Evolutionary conservation across 2,329 filamentous ascomycete genomes (phyloP).

Genomic region (Ceratocystis destructans): DNA sequence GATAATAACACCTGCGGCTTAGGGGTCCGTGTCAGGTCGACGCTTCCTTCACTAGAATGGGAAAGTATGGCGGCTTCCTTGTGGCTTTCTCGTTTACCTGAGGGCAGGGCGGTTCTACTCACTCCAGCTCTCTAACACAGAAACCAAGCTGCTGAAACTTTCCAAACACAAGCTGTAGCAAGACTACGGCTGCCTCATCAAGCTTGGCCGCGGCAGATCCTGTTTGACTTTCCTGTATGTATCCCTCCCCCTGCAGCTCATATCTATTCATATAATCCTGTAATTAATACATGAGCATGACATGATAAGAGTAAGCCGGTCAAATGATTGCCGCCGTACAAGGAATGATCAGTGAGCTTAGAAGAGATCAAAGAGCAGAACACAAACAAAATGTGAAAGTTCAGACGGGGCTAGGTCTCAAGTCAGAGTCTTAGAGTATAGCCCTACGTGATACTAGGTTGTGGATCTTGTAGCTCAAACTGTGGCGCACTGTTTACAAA

Average conservation of each 20-base stretch:
- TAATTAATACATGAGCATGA: neutral
- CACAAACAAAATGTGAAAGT: neutral
- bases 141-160: neutral
- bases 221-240: neutral
- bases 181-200: neutral
- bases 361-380: no score
- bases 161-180: neutral
- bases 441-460: no score
- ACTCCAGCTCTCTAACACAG: neutral
- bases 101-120: neutral
- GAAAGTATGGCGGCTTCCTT: neutral
- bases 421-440: no score
- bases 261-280: neutral
- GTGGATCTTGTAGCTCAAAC: no score
- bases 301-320: no score
- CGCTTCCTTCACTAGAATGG: neutral
- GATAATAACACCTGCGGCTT: neutral
- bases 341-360: neutral
- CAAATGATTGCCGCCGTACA: neutral
- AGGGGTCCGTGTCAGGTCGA: neutral
- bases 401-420: neutral
- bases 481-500: no score
- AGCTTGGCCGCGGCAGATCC: neutral
- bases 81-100: neutral
- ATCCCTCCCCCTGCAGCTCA: neutral